These are phyloP conservation scores for Scalesia atractyloides DNA, from an alignment of 129 eudicot species.

Conservation along the genomic window DNA sequence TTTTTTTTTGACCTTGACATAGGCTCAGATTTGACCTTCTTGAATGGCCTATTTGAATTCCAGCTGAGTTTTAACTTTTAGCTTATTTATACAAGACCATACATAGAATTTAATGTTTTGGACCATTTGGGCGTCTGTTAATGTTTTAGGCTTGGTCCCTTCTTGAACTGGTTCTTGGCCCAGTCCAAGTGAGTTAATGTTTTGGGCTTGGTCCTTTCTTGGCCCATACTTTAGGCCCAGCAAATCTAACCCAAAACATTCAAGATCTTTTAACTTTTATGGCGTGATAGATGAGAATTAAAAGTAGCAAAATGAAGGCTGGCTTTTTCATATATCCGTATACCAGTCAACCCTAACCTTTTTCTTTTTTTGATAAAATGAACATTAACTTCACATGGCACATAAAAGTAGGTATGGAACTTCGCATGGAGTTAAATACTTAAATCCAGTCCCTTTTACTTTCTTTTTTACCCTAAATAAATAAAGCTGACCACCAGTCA, in stretches of 20 bases:
- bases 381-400: constrained; percentile 17
- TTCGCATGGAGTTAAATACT: constrained; percentile 25
- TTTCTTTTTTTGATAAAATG: background rate
- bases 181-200: background rate
- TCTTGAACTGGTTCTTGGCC: background rate
- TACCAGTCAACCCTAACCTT: constrained; percentile 7
- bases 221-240: background rate
- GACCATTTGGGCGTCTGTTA: too few relatives aligned
- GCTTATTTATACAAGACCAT: too few relatives aligned
- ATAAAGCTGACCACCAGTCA: constrained; percentile 40
- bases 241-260: background rate
- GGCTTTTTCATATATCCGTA: background rate
- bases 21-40: too few relatives aligned
- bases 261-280: background rate
- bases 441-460: constrained; percentile 17
- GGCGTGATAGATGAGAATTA: background rate
- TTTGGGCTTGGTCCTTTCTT: background rate
- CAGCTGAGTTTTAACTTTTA: too few relatives aligned
- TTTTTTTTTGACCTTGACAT: too few relatives aligned
- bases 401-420: constrained; percentile 17
- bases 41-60: too few relatives aligned
- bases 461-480: constrained; percentile 23
- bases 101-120: too few relatives aligned
- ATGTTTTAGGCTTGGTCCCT: too few relatives aligned
- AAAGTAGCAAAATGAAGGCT: background rate